Evolutionary conservation across 768 basidiomycete species (phyloP).

Genomic region (Rossbeevera mucosa): DNA sequence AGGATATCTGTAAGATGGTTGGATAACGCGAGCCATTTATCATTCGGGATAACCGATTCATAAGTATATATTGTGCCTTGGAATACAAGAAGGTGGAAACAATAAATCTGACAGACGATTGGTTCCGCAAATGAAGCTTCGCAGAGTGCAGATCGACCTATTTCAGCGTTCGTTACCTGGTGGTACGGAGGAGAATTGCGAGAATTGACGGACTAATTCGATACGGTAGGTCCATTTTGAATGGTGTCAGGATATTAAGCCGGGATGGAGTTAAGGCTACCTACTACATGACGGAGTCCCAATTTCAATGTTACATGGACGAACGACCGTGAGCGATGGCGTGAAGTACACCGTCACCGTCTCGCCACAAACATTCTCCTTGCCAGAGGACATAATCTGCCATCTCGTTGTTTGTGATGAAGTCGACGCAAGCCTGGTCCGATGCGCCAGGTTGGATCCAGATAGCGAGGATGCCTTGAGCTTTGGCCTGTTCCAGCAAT

Average conservation of each 20-base stretch:
- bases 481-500: conserved; percentile 61
- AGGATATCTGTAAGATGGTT: conserved; percentile 43
- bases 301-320: conserved; percentile 10
- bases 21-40: conserved; percentile 18
- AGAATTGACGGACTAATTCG: neutral
- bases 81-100: neutral
- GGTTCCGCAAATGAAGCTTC: neutral
- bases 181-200: neutral
- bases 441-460: conserved; percentile 93
- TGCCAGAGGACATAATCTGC: conserved; percentile 69
- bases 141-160: neutral
- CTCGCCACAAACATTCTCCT: conserved; percentile 77
- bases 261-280: neutral
- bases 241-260: neutral
- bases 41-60: neutral
- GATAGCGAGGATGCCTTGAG: conserved; percentile 65
- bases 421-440: conserved; percentile 57
- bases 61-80: neutral
- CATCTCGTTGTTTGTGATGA: conserved; percentile 61
- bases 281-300: neutral
- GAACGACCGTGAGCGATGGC: conserved; percentile 21
- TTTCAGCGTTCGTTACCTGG: neutral
- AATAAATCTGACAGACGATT: neutral
- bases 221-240: no score
- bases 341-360: conserved; percentile 57